A percentile compares a stretch with the other conserved stretches of the same genome.
Evolutionary conservation across 139 green algal genomes (phyloP).

Genomic region (Coelastrella sp.): DNA sequence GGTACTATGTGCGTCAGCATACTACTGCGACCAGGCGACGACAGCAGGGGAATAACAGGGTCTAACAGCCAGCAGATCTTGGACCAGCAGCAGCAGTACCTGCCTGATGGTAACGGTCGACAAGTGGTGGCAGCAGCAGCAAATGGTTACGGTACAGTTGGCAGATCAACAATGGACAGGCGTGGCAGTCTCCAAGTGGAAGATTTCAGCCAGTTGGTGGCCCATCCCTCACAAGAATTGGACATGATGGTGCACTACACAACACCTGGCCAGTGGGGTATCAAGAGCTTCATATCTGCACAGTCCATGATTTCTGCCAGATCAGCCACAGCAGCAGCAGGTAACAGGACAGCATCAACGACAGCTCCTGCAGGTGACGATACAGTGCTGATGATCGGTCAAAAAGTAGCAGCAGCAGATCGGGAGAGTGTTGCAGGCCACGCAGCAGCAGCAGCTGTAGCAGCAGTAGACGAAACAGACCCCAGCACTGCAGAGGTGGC

Average conservation of each 20-base stretch:
- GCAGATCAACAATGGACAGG: not conserved
- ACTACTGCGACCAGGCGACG: slow-evolving; percentile 1
- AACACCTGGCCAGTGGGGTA: slow-evolving; percentile 25
- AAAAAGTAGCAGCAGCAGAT: not conserved
- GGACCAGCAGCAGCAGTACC: slow-evolving; percentile 13
- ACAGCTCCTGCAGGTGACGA: not conserved
- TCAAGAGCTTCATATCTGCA: slow-evolving; percentile 17
- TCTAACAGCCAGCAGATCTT: not conserved
- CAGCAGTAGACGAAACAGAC: not conserved
- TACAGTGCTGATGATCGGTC: not conserved
- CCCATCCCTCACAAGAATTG: not conserved
- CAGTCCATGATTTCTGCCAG: not conserved
- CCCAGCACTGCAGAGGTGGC: not conserved
- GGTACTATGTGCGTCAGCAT: slow-evolving; percentile 27
- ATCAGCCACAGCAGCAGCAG: slow-evolving; percentile 20
- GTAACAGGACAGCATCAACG: slow-evolving; percentile 3
- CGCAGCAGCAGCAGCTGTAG: not conserved
- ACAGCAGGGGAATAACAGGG: not conserved
- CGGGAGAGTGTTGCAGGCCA: not conserved
- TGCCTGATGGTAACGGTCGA: not conserved
- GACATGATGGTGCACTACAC: not conserved
- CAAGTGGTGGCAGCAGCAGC: not conserved
- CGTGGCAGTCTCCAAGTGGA: slow-evolving; percentile 18
- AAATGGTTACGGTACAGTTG: no score
- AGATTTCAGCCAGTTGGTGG: not conserved